Base-by-base conservation (phyloP, 257 asterid genomes). In the Forsythia viridissima region DNA sequence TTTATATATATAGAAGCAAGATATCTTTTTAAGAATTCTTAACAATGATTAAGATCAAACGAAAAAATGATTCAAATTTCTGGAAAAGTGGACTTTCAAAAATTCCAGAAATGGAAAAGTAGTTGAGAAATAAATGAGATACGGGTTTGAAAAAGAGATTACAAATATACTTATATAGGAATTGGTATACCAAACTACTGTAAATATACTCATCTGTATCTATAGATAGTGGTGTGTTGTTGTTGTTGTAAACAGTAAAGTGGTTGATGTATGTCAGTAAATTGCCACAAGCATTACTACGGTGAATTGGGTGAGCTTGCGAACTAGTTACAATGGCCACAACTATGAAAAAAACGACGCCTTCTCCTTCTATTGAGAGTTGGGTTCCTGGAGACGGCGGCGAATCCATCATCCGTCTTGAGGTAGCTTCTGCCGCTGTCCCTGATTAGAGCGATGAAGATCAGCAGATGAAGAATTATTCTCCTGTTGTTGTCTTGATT, bases 271-370 rank as follows among this genome's bases (percentile, higher is more conserved):
- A 90, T 90, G 95, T 92, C 97, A 92, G 86, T 86, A 82, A 87
- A 85, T 79, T 83, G 86, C 80, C 88, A 76, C 86, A 74, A 86
- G 83, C 85, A 86, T 82, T 90, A 52, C 92, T 90, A 61, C 92
- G 95, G 93, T 85, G 92, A 88, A 82, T 83, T 76, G 89, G 85
- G 94, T 69, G 89, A 91, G 88, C 83, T 91, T 75, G 89, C 91
- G 73, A 91, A 91, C 82, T 97, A 91, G 81, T 86, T 89, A 73
- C 96, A 93, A 93, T 93, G 97, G 97, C 97, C 97, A 82, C 97
- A 91, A 65, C 91, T 92, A 36, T 84, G 97, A 81, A 93, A 90
- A 90, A 91, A 84, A 85, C 95, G 97, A 86, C 94, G 97, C 71
- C 73, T 63, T 21, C 70, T 63, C 16, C 70, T 24, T 0, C 6